phyloP scores from a whole-genome alignment of 1,284 basidiomycete species.

The Boletus semigastroideus region DNA sequence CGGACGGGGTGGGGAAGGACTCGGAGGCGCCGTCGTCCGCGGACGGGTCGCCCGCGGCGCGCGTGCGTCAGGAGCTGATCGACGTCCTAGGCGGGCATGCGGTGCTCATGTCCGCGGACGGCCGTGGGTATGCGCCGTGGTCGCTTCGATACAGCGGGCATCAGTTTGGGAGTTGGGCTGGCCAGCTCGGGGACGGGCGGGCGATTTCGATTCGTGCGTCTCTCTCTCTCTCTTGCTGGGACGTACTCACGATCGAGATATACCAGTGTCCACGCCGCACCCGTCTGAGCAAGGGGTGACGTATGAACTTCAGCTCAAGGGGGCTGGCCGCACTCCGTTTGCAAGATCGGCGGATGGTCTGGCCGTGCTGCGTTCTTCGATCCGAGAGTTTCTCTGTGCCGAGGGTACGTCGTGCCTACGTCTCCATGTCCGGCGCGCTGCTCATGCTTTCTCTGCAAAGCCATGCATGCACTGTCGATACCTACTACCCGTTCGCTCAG shows the following conservation, averaged over 20 bases:
- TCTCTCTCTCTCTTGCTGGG: background rate
- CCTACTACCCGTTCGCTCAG: conserved; percentile 89
- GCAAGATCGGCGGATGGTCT: conserved; percentile 90
- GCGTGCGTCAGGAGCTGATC: conserved; percentile 66
- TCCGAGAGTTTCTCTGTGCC: conserved; percentile 87
- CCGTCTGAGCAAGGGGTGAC: conserved; percentile 53
- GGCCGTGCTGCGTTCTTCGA: conserved; percentile 88
- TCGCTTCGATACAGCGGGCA: conserved; percentile 86
- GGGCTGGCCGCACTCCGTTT: conserved; percentile 92
- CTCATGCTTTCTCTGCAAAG: conserved; percentile 38
- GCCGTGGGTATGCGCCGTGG: conserved; percentile 78
- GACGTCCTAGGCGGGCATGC: conserved; percentile 81
- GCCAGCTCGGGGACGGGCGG: conserved; percentile 95
- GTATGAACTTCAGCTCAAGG: conserved; percentile 92
- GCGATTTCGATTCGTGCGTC: conserved; percentile 80
- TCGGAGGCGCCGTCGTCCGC: too few species aligned
- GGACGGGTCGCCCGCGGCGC: conserved; percentile 35
- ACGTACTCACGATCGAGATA: conserved; percentile 6
- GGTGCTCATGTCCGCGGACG: conserved; percentile 58
- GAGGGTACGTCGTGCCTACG: conserved; percentile 57
- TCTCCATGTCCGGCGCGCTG: background rate
- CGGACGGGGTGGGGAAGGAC: conserved; percentile 25
- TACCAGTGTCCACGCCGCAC: conserved; percentile 81
- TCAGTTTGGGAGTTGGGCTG: conserved; percentile 93
- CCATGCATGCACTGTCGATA: conserved; percentile 84